phyloP scores from a whole-genome alignment of 331 rosid species.

The Phaseolus coccineus region DNA sequence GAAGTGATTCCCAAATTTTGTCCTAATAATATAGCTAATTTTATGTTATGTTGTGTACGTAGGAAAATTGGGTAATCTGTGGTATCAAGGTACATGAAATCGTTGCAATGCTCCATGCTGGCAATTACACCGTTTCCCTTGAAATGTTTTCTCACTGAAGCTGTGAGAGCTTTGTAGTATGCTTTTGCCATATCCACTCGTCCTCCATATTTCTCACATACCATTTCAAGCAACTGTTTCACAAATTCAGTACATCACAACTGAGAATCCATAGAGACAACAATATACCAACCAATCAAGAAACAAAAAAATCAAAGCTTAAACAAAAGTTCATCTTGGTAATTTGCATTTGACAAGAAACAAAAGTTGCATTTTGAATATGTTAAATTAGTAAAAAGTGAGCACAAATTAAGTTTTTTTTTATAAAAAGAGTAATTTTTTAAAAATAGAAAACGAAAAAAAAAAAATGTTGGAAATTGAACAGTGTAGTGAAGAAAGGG shows the following conservation, averaged over 20 bases:
- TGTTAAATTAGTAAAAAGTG: no score
- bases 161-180: slow-evolving; percentile 79
- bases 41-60: background rate
- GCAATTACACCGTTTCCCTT: slow-evolving; percentile 95
- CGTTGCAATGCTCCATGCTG: slow-evolving; percentile 98
- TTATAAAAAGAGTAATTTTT: no score
- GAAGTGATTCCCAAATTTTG: background rate
- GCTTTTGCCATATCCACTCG: slow-evolving; percentile 91
- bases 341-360: slow-evolving; percentile 23
- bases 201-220: slow-evolving; percentile 89
- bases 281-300: background rate
- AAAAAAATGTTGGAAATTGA: no score
- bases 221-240: slow-evolving; percentile 76
- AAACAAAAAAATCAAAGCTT: background rate
- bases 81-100: slow-evolving; percentile 56
- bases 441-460: background rate
- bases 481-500: no score
- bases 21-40: background rate
- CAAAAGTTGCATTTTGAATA: no score
- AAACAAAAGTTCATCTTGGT: background rate
- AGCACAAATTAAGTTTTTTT: no score
- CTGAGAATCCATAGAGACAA: background rate
- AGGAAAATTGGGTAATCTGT: background rate
- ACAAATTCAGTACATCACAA: background rate
- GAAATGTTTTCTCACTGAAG: slow-evolving; percentile 83